phyloP scores from a whole-genome alignment of 352 stramenopile species.

The Halophytophthora batemanensis region DNA sequence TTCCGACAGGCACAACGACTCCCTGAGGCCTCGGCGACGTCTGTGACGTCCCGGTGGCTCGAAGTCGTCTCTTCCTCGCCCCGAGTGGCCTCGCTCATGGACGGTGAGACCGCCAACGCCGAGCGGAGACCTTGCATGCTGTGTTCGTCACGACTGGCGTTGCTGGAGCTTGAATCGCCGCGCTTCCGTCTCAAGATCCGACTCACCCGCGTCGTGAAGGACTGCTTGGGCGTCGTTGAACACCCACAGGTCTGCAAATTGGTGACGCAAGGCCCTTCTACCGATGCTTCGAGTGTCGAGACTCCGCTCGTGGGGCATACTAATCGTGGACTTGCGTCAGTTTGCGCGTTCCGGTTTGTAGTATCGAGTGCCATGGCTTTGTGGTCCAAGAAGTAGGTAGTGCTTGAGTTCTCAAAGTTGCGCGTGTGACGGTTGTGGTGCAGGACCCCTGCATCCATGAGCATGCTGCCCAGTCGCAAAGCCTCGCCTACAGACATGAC shows the following conservation, averaged over 20 bases:
- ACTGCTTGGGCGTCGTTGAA: background rate
- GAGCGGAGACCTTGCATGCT: background rate
- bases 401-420: conserved; percentile 36
- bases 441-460: conserved; percentile 58
- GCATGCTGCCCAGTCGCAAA: conserved; percentile 49
- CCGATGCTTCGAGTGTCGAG: background rate
- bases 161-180: background rate
- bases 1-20: conserved; percentile 42
- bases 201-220: background rate
- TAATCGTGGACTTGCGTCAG: conserved; percentile 5
- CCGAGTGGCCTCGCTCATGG: conserved; percentile 26
- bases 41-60: conserved; percentile 10
- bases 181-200: background rate
- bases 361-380: conserved; percentile 14
- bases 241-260: background rate
- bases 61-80: conserved; percentile 13
- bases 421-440: conserved; percentile 50
- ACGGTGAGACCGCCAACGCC: background rate
- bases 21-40: conserved; percentile 17
- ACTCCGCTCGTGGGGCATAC: conserved; percentile 10
- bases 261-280: background rate
- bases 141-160: background rate
- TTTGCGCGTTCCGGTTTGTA: conserved; percentile 5
- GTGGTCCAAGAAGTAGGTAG: conserved; percentile 41
- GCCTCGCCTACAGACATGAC: conserved; percentile 36